Evolutionary conservation across 2,329 filamentous ascomycete species (phyloP), one percentile per base, ranked within the genome.

Genomic region (Clathrospora elynae): DNA sequence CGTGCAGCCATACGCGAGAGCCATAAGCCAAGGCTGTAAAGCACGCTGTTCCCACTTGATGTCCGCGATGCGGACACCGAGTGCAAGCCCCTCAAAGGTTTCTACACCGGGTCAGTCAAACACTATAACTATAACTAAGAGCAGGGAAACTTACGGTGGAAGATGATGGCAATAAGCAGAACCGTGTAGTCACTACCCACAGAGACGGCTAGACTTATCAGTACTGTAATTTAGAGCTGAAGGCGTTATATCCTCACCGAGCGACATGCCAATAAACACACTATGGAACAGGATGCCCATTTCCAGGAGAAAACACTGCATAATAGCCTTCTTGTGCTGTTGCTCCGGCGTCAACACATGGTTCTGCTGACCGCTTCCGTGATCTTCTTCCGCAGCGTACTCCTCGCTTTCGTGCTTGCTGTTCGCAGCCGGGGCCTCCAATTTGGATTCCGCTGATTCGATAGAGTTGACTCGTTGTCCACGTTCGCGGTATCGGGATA

Each of bases 61-160:
- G 7, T 87, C 86, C 0, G 89, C 87, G 58, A 95, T 95, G 44
- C 90, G 86, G 29, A 87, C 87, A 5, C 90, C 90, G 4, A 95
- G 80, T 0, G 90, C 90, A 10, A 95, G 83, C 2, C 90, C 90
- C 72, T 95, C 90, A 53, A 95, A 95, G 1, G 87, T 90, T 72
- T 95, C 57, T 58, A 31, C 19, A 12, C 5, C 4, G 11, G 16
- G 19, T 50, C n/a, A 49, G 36, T n/a, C 32, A 5, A 20, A 3
- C 5, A 16, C 17, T 5, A 4, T n/a, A 3, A 3, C 8, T 24
- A 9, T 16, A 9, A 13, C 19, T 10, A 10, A 35, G 14, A 22
- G 17, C 16, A 20, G 12, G 25, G n/a, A n/a, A n/a, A 26, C 42
- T 10, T 41, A 52, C 51, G 81, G 49, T 84, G 81, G 63, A 84